Conservation (phyloP, 257 asterid genomes). For the Anisodus tanguticus region DNA sequence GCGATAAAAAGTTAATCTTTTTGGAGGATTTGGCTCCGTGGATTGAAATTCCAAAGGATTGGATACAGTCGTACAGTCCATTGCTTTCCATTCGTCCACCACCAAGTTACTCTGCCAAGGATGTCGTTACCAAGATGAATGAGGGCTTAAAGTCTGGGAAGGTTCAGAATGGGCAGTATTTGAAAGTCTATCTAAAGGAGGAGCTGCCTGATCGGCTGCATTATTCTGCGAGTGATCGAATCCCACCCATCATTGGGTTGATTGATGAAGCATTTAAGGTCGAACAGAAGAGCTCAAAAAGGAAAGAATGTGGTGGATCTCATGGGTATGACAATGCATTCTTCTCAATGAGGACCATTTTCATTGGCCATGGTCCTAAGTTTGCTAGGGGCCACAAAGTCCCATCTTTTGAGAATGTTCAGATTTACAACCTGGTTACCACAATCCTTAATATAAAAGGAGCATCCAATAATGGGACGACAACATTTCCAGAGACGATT, state of each 20-base stretch:
- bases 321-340: constrained; percentile 77
- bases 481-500: constrained; percentile 49
- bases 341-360: constrained; percentile 79
- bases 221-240: constrained; percentile 57
- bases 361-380: constrained; percentile 77
- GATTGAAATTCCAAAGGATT: constrained; percentile 55
- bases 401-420: constrained; percentile 71
- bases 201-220: constrained; percentile 69
- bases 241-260: constrained; percentile 69
- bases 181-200: constrained; percentile 72
- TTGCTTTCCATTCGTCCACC: constrained; percentile 67
- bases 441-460: constrained; percentile 57
- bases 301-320: constrained; percentile 76
- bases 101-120: constrained; percentile 37
- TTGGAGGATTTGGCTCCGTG: constrained; percentile 62
- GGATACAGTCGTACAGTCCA: constrained; percentile 69
- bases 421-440: constrained; percentile 72
- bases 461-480: constrained; percentile 69
- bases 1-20: constrained; percentile 65
- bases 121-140: constrained; percentile 62
- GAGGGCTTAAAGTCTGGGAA: constrained; percentile 66
- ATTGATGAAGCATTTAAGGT: constrained; percentile 66
- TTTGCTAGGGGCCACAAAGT: constrained; percentile 61
- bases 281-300: constrained; percentile 49
- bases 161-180: constrained; percentile 56